Conservation (phyloP, 129 eudicot genomes). For the Flaveria ramosissima region DNA sequence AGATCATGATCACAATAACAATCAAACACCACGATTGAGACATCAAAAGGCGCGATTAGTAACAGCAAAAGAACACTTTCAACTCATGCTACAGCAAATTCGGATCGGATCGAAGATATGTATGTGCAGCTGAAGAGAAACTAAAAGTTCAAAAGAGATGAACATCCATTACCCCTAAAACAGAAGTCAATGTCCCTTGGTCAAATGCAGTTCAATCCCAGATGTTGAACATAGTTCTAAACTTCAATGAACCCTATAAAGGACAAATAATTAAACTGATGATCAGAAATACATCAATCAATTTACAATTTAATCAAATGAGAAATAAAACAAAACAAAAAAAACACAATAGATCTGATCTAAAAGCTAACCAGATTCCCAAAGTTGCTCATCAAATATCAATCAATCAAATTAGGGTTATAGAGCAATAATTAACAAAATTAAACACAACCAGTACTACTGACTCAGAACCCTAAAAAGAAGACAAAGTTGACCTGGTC, state of each 20-base stretch:
- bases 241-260: constrained; percentile 30
- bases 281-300: background rate
- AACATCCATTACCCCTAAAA: constrained; percentile 33
- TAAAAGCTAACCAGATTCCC: constrained; percentile 31
- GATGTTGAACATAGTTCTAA: constrained; percentile 30
- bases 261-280: background rate
- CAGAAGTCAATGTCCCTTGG: constrained; percentile 26
- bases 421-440: constrained; percentile 23
- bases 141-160: constrained; percentile 15
- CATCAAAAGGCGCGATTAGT: background rate
- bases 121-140: constrained; percentile 13
- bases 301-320: background rate
- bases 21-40: background rate
- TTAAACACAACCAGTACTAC: constrained; percentile 25
- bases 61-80: background rate
- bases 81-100: background rate
- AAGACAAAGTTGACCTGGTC: constrained; percentile 37
- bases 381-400: constrained; percentile 23
- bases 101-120: constrained; percentile 4
- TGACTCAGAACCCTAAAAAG: constrained; percentile 17
- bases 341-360: constrained; percentile 42
- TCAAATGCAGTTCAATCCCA: constrained; percentile 40
- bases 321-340: background rate
- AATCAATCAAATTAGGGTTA: constrained; percentile 24
- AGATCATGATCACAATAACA: background rate